Conservation (phyloP, 768 basidiomycete species). For the Chlorophyllum brunneum region DNA sequence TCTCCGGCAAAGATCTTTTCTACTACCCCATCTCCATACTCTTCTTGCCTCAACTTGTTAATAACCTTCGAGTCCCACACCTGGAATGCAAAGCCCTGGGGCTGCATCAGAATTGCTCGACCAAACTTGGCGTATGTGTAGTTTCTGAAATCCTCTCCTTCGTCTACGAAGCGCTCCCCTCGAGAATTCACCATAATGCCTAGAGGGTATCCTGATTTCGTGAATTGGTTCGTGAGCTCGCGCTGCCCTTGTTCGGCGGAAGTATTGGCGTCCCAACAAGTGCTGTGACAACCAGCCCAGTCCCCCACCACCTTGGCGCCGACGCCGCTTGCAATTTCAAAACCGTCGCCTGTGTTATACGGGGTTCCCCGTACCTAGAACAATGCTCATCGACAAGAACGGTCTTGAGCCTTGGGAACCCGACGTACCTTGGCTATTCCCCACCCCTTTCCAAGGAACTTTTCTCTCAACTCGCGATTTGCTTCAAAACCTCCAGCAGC, state of each 20-base stretch:
- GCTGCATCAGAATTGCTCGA: slow-evolving; percentile 53
- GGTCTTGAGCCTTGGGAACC: background rate
- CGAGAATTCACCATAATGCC: slow-evolving; percentile 63
- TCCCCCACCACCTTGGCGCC: slow-evolving; percentile 61
- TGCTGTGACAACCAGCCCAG: slow-evolving; percentile 69
- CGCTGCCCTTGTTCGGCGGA: slow-evolving; percentile 47
- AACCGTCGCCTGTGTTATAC: slow-evolving; percentile 65
- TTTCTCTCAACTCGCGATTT: slow-evolving; percentile 42
- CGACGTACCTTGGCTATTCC: slow-evolving; percentile 45
- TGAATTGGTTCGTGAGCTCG: slow-evolving; percentile 62
- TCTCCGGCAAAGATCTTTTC: slow-evolving; percentile 46
- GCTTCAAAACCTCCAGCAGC: slow-evolving; percentile 70
- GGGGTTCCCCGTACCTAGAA: slow-evolving; percentile 65
- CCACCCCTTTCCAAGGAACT: slow-evolving; percentile 60
- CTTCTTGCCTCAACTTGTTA: slow-evolving; percentile 50
- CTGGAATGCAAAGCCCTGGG: slow-evolving; percentile 60
- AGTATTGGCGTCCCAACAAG: slow-evolving; percentile 68
- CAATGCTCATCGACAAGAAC: background rate
- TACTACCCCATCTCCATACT: slow-evolving; percentile 62
- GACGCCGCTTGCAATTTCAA: slow-evolving; percentile 44
- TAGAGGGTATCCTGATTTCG: slow-evolving; percentile 71
- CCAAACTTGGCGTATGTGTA: slow-evolving; percentile 73
- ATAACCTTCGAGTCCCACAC: slow-evolving; percentile 52
- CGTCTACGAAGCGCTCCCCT: slow-evolving; percentile 65
- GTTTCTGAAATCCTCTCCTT: slow-evolving; percentile 69